These are phyloP conservation scores for Blastobotrys robertii DNA, from an alignment of 805 yeast species.

Conservation along the genomic window DNA sequence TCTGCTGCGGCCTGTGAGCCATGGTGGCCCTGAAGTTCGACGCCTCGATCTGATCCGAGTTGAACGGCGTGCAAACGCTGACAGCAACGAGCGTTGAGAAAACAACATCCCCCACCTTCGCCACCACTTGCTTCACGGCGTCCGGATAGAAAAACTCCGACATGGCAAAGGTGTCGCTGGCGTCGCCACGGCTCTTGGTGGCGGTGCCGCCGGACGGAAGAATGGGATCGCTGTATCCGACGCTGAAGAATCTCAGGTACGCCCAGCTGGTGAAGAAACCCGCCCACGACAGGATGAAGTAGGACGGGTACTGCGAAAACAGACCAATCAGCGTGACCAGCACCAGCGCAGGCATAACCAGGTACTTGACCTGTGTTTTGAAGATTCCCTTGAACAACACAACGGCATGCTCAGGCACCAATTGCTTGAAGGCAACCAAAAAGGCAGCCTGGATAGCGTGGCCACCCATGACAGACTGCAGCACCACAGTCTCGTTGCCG, in stretches of 20 bases:
- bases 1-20: not conserved
- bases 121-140: slow-evolving; percentile 39
- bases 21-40: slow-evolving; percentile 62
- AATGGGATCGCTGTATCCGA: slow-evolving; percentile 41
- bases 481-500: slow-evolving; percentile 14
- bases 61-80: slow-evolving; percentile 51
- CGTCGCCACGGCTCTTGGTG: slow-evolving; percentile 58
- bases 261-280: slow-evolving; percentile 62
- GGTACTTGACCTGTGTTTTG: slow-evolving; percentile 34
- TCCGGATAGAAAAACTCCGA: slow-evolving; percentile 73
- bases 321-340: slow-evolving; percentile 21
- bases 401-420: slow-evolving; percentile 53
- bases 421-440: slow-evolving; percentile 55
- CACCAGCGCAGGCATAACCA: slow-evolving; percentile 32
- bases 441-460: slow-evolving; percentile 47
- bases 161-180: slow-evolving; percentile 80
- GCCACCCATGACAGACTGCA: slow-evolving; percentile 35
- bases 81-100: slow-evolving; percentile 35
- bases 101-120: slow-evolving; percentile 40
- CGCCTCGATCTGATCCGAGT: slow-evolving; percentile 60
- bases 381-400: slow-evolving; percentile 37
- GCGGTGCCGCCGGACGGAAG: slow-evolving; percentile 32
- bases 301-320: slow-evolving; percentile 16
- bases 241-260: slow-evolving; percentile 71
- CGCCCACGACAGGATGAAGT: slow-evolving; percentile 21